Conservation (phyloP, 192 early-diverging fungal species). For the Powellomyces hirtus region DNA sequence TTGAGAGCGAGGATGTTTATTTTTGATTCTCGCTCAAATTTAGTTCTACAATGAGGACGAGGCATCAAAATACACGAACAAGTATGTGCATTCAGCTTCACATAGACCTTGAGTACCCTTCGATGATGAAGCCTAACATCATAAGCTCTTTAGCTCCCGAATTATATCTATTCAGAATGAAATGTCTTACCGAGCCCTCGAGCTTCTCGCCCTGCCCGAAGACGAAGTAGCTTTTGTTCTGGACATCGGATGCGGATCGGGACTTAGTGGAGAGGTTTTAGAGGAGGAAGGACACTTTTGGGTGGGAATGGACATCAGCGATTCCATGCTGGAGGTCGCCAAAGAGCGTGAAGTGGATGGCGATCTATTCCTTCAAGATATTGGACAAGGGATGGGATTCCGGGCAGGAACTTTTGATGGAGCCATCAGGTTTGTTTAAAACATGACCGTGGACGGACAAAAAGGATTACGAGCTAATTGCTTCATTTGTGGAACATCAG, state of each 20-base stretch:
- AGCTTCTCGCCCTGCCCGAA: conserved; percentile 80
- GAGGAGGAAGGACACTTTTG: conserved; percentile 95
- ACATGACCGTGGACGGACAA: too few relatives aligned
- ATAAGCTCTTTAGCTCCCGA: conserved; percentile 66
- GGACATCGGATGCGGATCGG: conserved; percentile 98
- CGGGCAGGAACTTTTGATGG: conserved; percentile 97
- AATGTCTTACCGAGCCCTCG: conserved; percentile 88
- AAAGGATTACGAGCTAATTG: not conserved
- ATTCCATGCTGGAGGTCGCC: conserved; percentile 91
- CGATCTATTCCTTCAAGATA: conserved; percentile 93
- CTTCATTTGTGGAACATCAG: too few relatives aligned
- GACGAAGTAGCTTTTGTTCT: conserved; percentile 75
- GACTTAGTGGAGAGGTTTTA: conserved; percentile 90
- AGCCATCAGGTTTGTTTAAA: conserved; percentile 63
- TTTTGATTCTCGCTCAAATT: not conserved
- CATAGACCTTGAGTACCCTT: not conserved
- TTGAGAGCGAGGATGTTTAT: not conserved
- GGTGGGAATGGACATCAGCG: conserved; percentile 96
- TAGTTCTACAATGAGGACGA: conserved; percentile 93
- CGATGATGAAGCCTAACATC: not conserved
- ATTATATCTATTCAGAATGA: conserved; percentile 92
- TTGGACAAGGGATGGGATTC: conserved; percentile 91
- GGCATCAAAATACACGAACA: conserved; percentile 90
- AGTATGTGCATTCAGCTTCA: conserved; percentile 50
- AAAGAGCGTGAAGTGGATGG: conserved; percentile 89